Conservation (phyloP, 495 filamentous ascomycete genomes). For the Cercophora samala region DNA sequence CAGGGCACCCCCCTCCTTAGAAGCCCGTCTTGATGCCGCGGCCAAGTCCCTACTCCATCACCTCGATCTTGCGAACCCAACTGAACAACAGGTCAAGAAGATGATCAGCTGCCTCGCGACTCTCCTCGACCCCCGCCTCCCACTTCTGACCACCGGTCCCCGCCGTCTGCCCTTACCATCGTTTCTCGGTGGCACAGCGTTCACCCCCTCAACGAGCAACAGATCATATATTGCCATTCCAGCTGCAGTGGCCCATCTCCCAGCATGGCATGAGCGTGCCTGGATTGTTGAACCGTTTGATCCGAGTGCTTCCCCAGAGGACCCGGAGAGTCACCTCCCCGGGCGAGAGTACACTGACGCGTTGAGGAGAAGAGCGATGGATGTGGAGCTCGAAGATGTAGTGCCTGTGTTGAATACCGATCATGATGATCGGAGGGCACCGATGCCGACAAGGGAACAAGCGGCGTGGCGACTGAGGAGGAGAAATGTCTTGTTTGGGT, state of each 20-base stretch:
- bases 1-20: neutral
- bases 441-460: neutral
- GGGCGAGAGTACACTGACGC: neutral
- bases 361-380: neutral
- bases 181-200: neutral
- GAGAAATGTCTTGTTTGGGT: conserved; percentile 16
- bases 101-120: conserved; percentile 11
- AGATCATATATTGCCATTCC: conserved; percentile 23
- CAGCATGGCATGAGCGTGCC: conserved; percentile 14
- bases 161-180: conserved; percentile 11
- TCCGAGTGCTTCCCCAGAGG: conserved; percentile 10
- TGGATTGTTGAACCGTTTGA: conserved; percentile 30
- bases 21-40: conserved; percentile 3
- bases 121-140: conserved; percentile 24
- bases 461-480: conserved; percentile 18
- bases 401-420: conserved; percentile 20
- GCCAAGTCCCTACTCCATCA: conserved; percentile 14
- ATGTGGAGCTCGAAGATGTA: conserved; percentile 15
- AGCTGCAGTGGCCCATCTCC: conserved; percentile 13
- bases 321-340: neutral
- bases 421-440: conserved; percentile 16
- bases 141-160: conserved; percentile 3
- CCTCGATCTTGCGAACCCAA: neutral
- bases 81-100: neutral
- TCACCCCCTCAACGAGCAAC: conserved; percentile 15